Percentiles rank a stretch among this genome's conserved stretches.
phyloP scores from a whole-genome alignment of 257 asterid species.

The Jacaranda copaia region DNA sequence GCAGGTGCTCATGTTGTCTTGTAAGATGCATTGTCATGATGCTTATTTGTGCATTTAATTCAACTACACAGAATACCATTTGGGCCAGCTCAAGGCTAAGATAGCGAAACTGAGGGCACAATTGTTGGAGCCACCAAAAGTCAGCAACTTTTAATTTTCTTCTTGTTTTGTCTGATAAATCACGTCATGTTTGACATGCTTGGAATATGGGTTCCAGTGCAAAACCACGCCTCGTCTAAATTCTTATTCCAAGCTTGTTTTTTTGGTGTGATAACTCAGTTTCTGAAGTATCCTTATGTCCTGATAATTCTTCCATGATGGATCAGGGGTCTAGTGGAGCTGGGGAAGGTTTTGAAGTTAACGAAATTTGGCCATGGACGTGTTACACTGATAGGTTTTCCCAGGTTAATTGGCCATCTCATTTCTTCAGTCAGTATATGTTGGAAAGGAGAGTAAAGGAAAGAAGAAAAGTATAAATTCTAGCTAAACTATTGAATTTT shows the following conservation, averaged over 20 bases:
- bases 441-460: neutral
- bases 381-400: conserved; percentile 77
- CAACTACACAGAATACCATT: conserved; percentile 59
- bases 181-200: neutral
- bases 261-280: neutral
- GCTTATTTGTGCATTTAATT: conserved; percentile 7
- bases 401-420: conserved; percentile 65
- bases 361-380: conserved; percentile 79
- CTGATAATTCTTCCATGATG: conserved; percentile 18
- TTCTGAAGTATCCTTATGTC: conserved; percentile 3
- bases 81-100: conserved; percentile 88
- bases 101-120: conserved; percentile 79
- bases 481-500: neutral
- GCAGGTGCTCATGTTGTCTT: neutral
- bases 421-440: neutral
- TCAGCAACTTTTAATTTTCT: conserved; percentile 23
- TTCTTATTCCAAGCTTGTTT: neutral
- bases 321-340: conserved; percentile 80
- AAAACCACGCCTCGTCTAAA: neutral
- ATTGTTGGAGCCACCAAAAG: conserved; percentile 78
- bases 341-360: conserved; percentile 81
- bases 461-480: neutral
- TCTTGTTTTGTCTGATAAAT: no score
- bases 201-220: neutral
- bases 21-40: neutral